Percentiles rank a stretch among this genome's conserved stretches.
Evolutionary conservation across 345 rosid genomes (phyloP).

Genomic region (Eucalyptus lansdowneana): DNA sequence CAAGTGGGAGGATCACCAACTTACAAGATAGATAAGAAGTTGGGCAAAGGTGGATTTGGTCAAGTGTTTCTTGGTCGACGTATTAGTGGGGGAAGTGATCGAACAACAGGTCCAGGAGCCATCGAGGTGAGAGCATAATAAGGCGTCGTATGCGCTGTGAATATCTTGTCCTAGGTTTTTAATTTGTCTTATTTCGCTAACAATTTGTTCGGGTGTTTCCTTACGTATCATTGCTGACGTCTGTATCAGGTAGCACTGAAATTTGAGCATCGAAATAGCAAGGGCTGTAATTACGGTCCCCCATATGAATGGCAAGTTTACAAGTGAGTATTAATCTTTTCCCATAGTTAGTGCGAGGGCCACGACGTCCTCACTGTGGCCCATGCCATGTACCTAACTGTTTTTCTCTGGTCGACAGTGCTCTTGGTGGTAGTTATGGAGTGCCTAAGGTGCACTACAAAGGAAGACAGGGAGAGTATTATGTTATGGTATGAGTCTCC

Average conservation of each 20-base stretch:
- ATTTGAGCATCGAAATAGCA: slow-evolving; percentile 93
- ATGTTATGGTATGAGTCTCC: slow-evolving; percentile 60
- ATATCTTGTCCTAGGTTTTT: not conserved
- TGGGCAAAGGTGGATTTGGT: slow-evolving; percentile 99
- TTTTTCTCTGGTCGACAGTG: slow-evolving; percentile 26
- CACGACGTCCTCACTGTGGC: not conserved
- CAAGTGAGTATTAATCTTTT: slow-evolving; percentile 36
- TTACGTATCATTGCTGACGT: not conserved
- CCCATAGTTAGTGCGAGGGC: not conserved
- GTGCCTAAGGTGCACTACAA: slow-evolving; percentile 83
- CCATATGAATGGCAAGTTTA: slow-evolving; percentile 98
- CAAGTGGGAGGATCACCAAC: slow-evolving; percentile 91
- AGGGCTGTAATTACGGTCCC: slow-evolving; percentile 97
- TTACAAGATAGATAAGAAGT: slow-evolving; percentile 75
- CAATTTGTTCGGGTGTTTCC: not conserved
- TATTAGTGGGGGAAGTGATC: slow-evolving; percentile 48
- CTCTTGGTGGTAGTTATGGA: slow-evolving; percentile 96
- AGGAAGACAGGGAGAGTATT: slow-evolving; percentile 97
- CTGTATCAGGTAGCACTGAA: slow-evolving; percentile 80
- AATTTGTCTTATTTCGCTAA: not conserved
- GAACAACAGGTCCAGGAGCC: slow-evolving; percentile 67
- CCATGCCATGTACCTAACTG: not conserved
- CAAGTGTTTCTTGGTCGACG: slow-evolving; percentile 99
- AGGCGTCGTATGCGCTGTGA: not conserved
- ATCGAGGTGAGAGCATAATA: slow-evolving; percentile 44